Evolutionary conservation across 495 filamentous ascomycete genomes (phyloP).

Genomic region (Xylaria telfairii): DNA sequence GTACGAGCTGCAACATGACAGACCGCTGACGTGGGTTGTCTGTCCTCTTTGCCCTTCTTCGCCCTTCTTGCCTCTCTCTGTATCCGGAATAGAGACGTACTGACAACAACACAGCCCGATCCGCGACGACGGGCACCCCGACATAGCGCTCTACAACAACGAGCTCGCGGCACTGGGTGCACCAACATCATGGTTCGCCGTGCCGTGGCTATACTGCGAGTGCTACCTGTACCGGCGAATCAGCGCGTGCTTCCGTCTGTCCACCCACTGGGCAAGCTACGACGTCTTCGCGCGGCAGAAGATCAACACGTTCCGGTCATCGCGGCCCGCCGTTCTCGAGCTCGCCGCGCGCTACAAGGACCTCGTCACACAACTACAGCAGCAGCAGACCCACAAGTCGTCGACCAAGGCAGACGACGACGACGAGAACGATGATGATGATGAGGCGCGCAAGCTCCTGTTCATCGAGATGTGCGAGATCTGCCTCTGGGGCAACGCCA

Average conservation of each 20-base stretch:
- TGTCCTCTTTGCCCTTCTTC: no score
- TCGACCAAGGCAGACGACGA: constrained; percentile 34
- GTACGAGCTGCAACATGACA: constrained; percentile 93
- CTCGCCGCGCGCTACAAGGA: constrained; percentile 75
- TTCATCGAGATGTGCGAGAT: constrained; percentile 97
- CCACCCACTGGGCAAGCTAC: constrained; percentile 86
- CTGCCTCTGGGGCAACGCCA: constrained; percentile 97
- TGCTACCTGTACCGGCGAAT: constrained; percentile 96
- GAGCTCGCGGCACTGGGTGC: constrained; percentile 78
- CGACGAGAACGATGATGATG: constrained; percentile 65
- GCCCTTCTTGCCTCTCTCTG: no score
- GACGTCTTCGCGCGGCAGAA: constrained; percentile 93
- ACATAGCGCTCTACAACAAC: constrained; percentile 83
- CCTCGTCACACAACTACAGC: constrained; percentile 65
- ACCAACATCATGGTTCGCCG: constrained; percentile 82
- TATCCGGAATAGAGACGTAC: no score
- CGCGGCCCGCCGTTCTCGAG: constrained; percentile 88
- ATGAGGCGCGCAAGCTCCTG: constrained; percentile 74
- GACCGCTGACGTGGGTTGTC: constrained; percentile 72
- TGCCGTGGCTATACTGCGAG: constrained; percentile 87
- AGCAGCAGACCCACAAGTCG: constrained; percentile 38
- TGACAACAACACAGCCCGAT: constrained; percentile 65
- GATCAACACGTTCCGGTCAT: constrained; percentile 90
- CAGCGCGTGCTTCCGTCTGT: constrained; percentile 74
- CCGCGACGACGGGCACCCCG: constrained; percentile 77